A percentile compares a stretch with the other conserved stretches of the same genome.
These are phyloP conservation scores for Cynara cardunculus DNA, from an alignment of 129 eudicot species.

Conservation along the genomic window DNA sequence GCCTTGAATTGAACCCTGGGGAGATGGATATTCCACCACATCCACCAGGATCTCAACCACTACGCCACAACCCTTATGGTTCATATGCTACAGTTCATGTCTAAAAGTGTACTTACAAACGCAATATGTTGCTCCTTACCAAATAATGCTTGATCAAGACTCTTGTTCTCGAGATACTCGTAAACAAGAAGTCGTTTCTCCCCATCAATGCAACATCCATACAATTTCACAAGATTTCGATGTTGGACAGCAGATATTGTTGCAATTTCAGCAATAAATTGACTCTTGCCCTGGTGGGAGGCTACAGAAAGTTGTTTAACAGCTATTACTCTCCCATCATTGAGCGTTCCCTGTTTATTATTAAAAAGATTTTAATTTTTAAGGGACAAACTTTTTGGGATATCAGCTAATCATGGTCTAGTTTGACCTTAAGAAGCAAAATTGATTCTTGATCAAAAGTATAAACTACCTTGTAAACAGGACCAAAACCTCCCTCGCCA, in stretches of 20 bases:
- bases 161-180: constrained; percentile 75
- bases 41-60: too few relatives aligned
- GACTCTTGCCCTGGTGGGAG: constrained; percentile 75
- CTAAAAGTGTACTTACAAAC: not conserved
- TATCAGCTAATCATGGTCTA: not conserved
- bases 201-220: constrained; percentile 87
- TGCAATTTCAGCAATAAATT: constrained; percentile 77
- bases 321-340: constrained; percentile 63
- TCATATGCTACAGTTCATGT: not conserved
- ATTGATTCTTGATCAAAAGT: not conserved
- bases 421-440: not conserved
- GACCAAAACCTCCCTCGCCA: constrained; percentile 83
- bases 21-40: too few relatives aligned
- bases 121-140: constrained; percentile 23
- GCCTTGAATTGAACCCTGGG: too few relatives aligned
- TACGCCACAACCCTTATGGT: too few relatives aligned
- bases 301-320: constrained; percentile 73
- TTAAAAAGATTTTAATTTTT: not conserved
- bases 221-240: constrained; percentile 74
- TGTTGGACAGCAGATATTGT: constrained; percentile 83
- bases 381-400: not conserved
- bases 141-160: constrained; percentile 81
- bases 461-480: constrained; percentile 60
- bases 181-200: constrained; percentile 74
- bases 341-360: constrained; percentile 55